Base-by-base conservation (phyloP, 441 rosid species). In the Populus hybrid region DNA sequence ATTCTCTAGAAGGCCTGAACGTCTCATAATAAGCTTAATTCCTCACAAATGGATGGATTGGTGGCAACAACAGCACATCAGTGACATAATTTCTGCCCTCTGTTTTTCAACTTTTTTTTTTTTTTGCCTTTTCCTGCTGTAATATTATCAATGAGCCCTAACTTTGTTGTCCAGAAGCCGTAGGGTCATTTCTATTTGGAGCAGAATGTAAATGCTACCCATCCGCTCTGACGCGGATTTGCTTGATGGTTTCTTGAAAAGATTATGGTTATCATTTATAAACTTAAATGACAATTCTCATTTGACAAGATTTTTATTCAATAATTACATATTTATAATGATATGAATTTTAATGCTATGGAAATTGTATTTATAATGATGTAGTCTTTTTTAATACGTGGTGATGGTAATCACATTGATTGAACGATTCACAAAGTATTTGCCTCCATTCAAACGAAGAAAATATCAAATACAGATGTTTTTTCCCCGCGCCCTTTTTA, bases 61-160 rank as follows among this genome's bases (percentile, higher is more conserved):
- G 74, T 64, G 33, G 53, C 77, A 50, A 50, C 76, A 71, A 59
- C 36, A 35, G 65, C 68, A 21, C 66, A 28, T 28, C 31, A 50
- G 56, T 50, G n/a, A 50, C 56, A 50, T 50, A 50, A 14, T 50
- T 50, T 50, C 18, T 50, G 56, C 56, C 56, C 56, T 50, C 6
- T 50, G 56, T 50, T 50, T 50, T 50, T 14, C 7, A 45, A 4
- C 6, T n/a, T 36, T 38, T 38, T 36, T 20, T 68, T 72, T 53
- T 29, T 26, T 38, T 38, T 38, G 56, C 56, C 29, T 35, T n/a
- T 68, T 53, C 38, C 38, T 35, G 38, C 7, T 35, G 38, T 35
- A 35, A 35, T 35, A 7, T 35, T 5, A 1, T 35, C 8, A 5
- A 7, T 35, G 8, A 50, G 18, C 56, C 56, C 18, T 3, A 45